Conservation (phyloP, 129 eudicot species). For the Calendula officinalis region DNA sequence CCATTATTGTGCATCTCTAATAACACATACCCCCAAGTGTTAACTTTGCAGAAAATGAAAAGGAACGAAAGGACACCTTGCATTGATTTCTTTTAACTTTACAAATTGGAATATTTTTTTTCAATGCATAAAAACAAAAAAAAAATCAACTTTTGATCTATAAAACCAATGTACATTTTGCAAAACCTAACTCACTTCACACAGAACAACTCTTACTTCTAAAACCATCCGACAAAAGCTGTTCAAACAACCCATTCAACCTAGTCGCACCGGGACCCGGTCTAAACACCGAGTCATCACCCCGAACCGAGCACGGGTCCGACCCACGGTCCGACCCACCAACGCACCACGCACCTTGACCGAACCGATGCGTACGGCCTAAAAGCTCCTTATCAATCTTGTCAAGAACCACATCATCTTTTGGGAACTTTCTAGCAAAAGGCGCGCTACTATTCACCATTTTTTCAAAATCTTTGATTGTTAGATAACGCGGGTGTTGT, state of each 20-base stretch:
- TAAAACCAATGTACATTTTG: slow-evolving; percentile 44
- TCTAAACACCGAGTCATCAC: slow-evolving; percentile 71
- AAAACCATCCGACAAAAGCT: slow-evolving; percentile 68
- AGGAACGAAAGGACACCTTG: not conserved
- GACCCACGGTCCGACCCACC: slow-evolving; percentile 62
- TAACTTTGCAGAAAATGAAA: not conserved
- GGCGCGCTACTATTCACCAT: slow-evolving; percentile 94
- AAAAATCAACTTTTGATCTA: slow-evolving; percentile 30
- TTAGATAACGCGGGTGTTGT: slow-evolving; percentile 80
- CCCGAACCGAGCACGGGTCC: slow-evolving; percentile 70
- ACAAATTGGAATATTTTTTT: slow-evolving; percentile 23
- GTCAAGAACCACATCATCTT: slow-evolving; percentile 80
- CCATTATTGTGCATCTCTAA: too few species aligned
- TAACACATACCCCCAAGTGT: not conserved
- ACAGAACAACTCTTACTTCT: slow-evolving; percentile 58
- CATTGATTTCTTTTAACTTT: slow-evolving; percentile 20
- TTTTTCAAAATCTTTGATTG: slow-evolving; percentile 66
- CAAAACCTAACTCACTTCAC: slow-evolving; percentile 29
- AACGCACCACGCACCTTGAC: slow-evolving; percentile 91
- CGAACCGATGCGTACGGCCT: slow-evolving; percentile 60
- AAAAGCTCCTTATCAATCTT: slow-evolving; percentile 79
- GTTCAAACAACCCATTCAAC: slow-evolving; percentile 46
- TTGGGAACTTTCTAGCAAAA: slow-evolving; percentile 82
- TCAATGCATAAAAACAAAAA: slow-evolving; percentile 14
- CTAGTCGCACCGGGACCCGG: slow-evolving; percentile 82